Conservation (phyloP, 2,329 filamentous ascomycete species). For the Phialophora expanda region DNA sequence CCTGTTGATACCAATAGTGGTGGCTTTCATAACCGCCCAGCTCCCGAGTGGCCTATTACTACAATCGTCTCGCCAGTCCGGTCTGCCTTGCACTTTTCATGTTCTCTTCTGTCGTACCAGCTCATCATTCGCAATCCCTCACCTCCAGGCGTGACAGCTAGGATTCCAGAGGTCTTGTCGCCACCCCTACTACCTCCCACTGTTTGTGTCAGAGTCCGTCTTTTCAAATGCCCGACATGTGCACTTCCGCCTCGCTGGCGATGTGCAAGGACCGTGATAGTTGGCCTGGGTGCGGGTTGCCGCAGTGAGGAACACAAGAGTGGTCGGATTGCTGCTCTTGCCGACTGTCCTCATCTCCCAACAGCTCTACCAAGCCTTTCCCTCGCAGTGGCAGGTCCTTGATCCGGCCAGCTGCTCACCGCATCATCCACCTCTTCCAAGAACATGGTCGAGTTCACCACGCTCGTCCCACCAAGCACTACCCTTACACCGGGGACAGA, state of each 20-base stretch:
- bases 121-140: neutral
- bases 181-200: neutral
- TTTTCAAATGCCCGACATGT: neutral
- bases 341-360: constrained; percentile 27
- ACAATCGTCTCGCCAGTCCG: neutral
- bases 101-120: neutral
- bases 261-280: no score
- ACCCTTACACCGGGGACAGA: constrained; percentile 86
- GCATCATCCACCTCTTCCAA: constrained; percentile 90
- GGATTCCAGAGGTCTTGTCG: neutral
- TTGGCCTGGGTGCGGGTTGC: no score
- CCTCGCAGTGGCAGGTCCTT: constrained; percentile 62
- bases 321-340: neutral
- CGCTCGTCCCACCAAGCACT: constrained; percentile 82
- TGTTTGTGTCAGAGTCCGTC: neutral
- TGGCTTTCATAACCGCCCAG: neutral
- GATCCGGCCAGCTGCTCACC: constrained; percentile 83
- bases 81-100: neutral
- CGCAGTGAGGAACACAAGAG: neutral
- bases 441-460: constrained; percentile 88
- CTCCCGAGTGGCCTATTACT: neutral
- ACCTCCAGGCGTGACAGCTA: neutral
- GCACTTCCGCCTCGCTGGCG: neutral
- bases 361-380: constrained; percentile 61
- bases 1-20: neutral